phyloP scores from a whole-genome alignment of 768 basidiomycete genomes.

The Boletales sp. region DNA sequence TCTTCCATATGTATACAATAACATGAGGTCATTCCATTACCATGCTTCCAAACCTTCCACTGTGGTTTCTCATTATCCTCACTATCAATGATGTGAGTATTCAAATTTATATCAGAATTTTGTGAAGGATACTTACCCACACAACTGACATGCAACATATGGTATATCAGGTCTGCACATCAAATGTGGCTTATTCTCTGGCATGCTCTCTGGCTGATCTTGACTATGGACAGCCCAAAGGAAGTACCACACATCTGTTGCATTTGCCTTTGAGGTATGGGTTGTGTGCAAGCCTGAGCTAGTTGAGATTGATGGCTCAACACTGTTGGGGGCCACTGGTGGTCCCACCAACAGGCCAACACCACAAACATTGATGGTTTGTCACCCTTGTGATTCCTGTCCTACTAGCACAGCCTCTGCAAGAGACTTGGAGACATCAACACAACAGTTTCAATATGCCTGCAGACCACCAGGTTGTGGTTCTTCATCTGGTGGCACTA shows the following conservation, averaged over 20 bases:
- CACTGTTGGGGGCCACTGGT: neutral
- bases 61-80: neutral
- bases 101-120: neutral
- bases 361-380: neutral
- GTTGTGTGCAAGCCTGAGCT: neutral
- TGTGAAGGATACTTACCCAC: neutral
- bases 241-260: neutral
- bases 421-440: no score
- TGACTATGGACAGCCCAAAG: neutral
- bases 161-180: neutral
- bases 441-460: no score
- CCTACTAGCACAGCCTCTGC: neutral
- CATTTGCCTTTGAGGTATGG: neutral
- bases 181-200: neutral
- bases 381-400: neutral
- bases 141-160: neutral
- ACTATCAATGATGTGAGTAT: neutral
- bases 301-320: neutral
- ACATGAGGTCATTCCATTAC: neutral
- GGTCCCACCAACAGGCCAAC: neutral
- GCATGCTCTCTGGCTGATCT: neutral
- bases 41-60: neutral
- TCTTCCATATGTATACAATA: neutral
- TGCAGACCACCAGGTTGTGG: no score
- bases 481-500: neutral